Percentiles rank a stretch among this genome's conserved stretches.
Conservation (phyloP, 2,329 filamentous ascomycete genomes). For the Shiraia bambusicola region DNA sequence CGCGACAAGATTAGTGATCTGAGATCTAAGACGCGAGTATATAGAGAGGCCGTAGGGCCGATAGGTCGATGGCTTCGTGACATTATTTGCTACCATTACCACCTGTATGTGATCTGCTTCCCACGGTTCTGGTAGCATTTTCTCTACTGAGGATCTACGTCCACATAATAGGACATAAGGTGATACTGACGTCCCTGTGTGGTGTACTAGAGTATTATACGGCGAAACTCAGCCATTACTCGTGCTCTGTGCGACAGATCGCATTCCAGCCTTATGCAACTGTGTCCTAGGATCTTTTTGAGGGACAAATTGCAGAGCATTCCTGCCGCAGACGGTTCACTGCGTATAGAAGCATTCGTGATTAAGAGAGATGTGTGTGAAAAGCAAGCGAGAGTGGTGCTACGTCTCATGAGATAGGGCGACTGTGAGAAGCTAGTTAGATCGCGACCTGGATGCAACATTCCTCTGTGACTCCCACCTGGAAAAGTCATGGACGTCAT, state of each 20-base stretch:
- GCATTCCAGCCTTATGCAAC: neutral
- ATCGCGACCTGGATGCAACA: neutral
- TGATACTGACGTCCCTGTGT: neutral
- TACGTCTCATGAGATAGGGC: slow-evolving; percentile 8
- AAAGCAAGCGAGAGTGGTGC: neutral
- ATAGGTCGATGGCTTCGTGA: no score
- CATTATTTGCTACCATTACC: no score
- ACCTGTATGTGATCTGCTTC: no score
- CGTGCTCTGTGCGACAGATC: slow-evolving; percentile 1
- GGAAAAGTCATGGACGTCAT: no score
- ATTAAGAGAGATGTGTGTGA: no score
- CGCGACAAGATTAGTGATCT: no score
- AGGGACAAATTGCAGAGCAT: neutral
- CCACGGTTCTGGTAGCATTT: no score
- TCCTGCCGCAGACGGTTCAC: slow-evolving; percentile 3
- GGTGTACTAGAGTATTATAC: neutral
- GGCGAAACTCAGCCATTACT: neutral
- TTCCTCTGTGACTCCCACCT: neutral
- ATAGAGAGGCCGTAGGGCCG: no score
- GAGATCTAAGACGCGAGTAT: no score
- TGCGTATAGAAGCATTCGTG: neutral
- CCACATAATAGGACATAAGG: neutral
- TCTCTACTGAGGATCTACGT: no score
- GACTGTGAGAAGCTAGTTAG: neutral
- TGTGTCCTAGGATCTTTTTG: no score